Percentiles rank a stretch among this genome's conserved stretches.
Evolutionary conservation across 805 yeast genomes (phyloP).

Genomic region (Candida oleophila): DNA sequence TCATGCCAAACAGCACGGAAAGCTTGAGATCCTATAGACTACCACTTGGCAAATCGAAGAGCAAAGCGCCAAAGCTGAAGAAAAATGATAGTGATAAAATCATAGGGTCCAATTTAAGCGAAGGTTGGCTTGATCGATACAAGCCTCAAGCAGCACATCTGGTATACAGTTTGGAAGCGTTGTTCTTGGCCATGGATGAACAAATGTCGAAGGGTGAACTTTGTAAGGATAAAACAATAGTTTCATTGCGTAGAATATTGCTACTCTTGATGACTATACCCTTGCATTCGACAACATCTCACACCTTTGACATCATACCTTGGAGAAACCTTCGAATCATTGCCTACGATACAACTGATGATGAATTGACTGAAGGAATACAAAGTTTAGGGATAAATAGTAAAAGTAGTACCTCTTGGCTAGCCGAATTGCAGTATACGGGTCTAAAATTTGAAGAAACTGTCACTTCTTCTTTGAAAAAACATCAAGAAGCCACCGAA

Average conservation of each 20-base stretch:
- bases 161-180: conserved; percentile 16
- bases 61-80: conserved; percentile 1
- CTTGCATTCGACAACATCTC: conserved; percentile 9
- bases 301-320: conserved; percentile 16
- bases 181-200: conserved; percentile 11
- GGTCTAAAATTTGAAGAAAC: conserved; percentile 23
- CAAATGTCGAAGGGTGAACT: conserved; percentile 5
- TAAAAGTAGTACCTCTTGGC: background rate
- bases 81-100: background rate
- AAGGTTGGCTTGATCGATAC: conserved; percentile 14
- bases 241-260: conserved; percentile 17
- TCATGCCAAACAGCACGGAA: background rate
- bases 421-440: conserved; percentile 10
- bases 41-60: conserved; percentile 5
- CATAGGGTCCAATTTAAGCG: conserved; percentile 18
- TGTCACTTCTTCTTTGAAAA: conserved; percentile 8
- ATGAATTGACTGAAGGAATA: conserved; percentile 1
- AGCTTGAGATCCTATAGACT: background rate
- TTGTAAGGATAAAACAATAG: conserved; percentile 5
- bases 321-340: conserved; percentile 17
- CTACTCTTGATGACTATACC: conserved; percentile 19
- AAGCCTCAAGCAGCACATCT: conserved; percentile 8
- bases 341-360: conserved; percentile 18
- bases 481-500: background rate
- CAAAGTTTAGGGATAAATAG: background rate